A percentile compares a stretch with the other conserved stretches of the same genome.
Conservation (phyloP, 805 yeast genomes). For the Deakozyma indianensis region DNA sequence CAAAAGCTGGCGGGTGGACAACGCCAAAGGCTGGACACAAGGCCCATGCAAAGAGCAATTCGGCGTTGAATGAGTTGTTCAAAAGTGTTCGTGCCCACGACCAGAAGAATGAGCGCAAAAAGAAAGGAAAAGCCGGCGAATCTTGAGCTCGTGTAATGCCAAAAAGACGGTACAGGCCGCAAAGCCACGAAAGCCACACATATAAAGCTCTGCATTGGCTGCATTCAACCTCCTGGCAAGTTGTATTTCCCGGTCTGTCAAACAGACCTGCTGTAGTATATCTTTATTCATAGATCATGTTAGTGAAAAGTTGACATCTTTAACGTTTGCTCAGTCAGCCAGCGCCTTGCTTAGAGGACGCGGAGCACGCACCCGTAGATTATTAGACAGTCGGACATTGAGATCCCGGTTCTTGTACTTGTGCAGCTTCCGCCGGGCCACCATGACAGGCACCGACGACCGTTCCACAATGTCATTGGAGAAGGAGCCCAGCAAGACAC, state of each 20-base stretch:
- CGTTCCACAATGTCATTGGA: constrained; percentile 61
- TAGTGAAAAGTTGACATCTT: no score
- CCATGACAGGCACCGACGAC: constrained; percentile 68
- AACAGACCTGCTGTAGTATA: no score
- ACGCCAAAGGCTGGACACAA: constrained; percentile 5
- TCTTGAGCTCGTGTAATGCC: no score
- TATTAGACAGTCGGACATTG: constrained; percentile 25
- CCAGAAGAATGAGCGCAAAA: neutral
- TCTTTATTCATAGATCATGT: no score
- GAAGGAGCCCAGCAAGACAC: constrained; percentile 58
- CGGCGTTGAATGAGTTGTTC: constrained; percentile 5
- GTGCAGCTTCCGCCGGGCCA: constrained; percentile 57
- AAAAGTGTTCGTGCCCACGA: neutral
- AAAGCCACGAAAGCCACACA: no score
- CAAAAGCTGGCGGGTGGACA: constrained; percentile 12
- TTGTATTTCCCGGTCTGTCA: no score
- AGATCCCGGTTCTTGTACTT: constrained; percentile 48
- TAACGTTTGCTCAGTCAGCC: constrained; percentile 1
- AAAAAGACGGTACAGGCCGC: no score
- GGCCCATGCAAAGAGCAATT: constrained; percentile 5
- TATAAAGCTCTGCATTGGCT: no score
- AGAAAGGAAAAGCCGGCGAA: neutral
- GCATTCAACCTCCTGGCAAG: no score
- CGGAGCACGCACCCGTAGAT: constrained; percentile 14
- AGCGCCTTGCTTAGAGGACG: constrained; percentile 1